Base-by-base conservation (phyloP, 495 filamentous ascomycete genomes). In the Penicillium egyptiacum region DNA sequence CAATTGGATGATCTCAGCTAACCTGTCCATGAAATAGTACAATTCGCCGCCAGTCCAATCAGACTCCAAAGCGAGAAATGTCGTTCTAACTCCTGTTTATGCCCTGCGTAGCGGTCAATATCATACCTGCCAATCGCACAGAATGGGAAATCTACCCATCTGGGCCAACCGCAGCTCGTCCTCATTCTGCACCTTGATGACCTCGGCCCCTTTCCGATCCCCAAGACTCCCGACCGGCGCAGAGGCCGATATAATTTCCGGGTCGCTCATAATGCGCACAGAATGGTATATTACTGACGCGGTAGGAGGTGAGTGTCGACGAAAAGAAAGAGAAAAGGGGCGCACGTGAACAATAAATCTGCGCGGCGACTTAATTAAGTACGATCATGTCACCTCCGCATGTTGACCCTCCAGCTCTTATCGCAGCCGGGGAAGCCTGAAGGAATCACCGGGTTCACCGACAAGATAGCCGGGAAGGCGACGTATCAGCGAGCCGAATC, bases 11-110 rank as follows among this genome's bases (percentile, higher is more conserved):
- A 30, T 16, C 7, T 9, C 25, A 19, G 60, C 60, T 44, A 17
- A 65, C 73, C 73, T 9, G 73, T 75, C 71, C 73, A 76, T 5
- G 73, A 76, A 33, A 75, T 74, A 9, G 71, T 76, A 31, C 70
- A 72, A 44, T 72, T 76, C 6, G 73, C 69, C 9, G 73, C 73
- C 5, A 76, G 57, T 1, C 73, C 73, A 40, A 76, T 70, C 35
- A 76, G 62, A 42, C 71, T 73, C 70, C 72, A 70, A 22, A 72
- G 64, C 0, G 67, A 72, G 35, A 76, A 76, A 61, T 76, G 73
- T 14, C 73, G 68, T 37, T 70, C 66, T 42, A 76, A 53, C 42
- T 76, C 71, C 43, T 76, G 73, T 25, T 68, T 72, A 46, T 76
- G 73, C n/a, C 73, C 73, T 76, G 11, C 2, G 0, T n/a, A 16